A percentile compares a stretch with the other conserved stretches of the same genome.
These are phyloP conservation scores for Pugionium dolabratum DNA, from an alignment of 345 rosid species.

Conservation along the genomic window DNA sequence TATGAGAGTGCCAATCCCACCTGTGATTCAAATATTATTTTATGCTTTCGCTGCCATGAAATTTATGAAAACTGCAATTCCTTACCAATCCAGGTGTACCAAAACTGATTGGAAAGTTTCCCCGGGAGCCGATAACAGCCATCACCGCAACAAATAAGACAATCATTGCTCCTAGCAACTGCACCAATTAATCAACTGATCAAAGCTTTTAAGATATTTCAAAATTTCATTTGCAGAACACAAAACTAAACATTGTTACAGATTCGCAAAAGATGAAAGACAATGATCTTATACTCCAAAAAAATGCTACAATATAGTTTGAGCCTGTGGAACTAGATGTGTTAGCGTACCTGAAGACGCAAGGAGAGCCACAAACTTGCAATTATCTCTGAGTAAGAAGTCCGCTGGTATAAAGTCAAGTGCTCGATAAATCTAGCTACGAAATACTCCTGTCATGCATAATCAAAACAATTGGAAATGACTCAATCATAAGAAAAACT, in stretches of 20 bases:
- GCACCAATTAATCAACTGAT: conserved; percentile 33
- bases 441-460: conserved; percentile 57
- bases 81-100: conserved; percentile 94
- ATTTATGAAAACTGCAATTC: conserved; percentile 18
- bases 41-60: neutral
- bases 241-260: conserved; percentile 1
- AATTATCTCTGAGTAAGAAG: conserved; percentile 73
- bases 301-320: neutral
- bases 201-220: conserved; percentile 16
- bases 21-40: conserved; percentile 41
- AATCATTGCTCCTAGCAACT: conserved; percentile 78
- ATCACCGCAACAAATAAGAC: conserved; percentile 71
- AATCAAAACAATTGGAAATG: neutral
- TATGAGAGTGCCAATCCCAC: conserved; percentile 93
- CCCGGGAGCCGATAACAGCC: conserved; percentile 74
- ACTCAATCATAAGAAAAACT: no score
- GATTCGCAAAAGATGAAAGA: no score
- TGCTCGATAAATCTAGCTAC: conserved; percentile 59
- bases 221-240: no score
- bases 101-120: conserved; percentile 61
- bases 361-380: conserved; percentile 97
- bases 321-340: neutral
- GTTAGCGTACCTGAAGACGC: conserved; percentile 80
- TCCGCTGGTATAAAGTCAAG: conserved; percentile 67
- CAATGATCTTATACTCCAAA: no score